A percentile compares a stretch with the other conserved stretches of the same genome.
Evolutionary conservation across 2,329 filamentous ascomycete genomes (phyloP).

Genomic region (Clathrospora elynae): DNA sequence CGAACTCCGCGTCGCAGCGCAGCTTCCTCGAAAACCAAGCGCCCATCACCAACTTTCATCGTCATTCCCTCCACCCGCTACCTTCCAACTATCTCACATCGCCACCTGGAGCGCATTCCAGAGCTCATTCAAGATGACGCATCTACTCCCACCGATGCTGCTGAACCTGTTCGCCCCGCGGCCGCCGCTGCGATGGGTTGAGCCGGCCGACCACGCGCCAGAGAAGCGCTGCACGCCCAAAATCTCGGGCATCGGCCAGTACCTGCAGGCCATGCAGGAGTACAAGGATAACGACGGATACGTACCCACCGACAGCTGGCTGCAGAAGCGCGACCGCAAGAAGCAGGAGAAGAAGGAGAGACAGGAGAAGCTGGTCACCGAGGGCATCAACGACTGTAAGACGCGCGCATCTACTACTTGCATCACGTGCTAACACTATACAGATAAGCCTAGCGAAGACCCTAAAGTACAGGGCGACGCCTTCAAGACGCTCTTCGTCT

Average conservation of each 20-base stretch:
- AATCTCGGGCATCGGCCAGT: constrained; percentile 75
- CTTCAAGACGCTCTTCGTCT: constrained; percentile 93
- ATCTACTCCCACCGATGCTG: constrained; percentile 91
- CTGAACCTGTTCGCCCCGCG: constrained; percentile 94
- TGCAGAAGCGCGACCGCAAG: constrained; percentile 82
- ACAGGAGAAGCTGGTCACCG: constrained; percentile 66
- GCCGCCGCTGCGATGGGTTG: constrained; percentile 87
- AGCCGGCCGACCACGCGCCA: constrained; percentile 79
- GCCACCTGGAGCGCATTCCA: constrained; percentile 44
- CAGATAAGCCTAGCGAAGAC: constrained; percentile 83
- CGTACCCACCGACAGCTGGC: constrained; percentile 87
- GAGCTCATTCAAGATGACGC: constrained; percentile 72
- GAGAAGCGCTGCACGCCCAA: constrained; percentile 78
- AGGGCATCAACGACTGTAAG: constrained; percentile 70
- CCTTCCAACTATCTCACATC: constrained; percentile 39
- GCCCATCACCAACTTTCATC: constrained; percentile 21
- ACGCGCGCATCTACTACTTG: background rate
- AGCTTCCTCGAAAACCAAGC: constrained; percentile 10
- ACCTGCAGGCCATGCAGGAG: constrained; percentile 72
- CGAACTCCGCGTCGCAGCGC: constrained; percentile 21
- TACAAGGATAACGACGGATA: constrained; percentile 81
- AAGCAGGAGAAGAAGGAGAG: constrained; percentile 77
- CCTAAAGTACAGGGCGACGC: constrained; percentile 89
- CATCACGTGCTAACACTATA: constrained; percentile 19
- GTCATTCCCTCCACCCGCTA: constrained; percentile 21